Evolutionary conservation across 163 green algal species (phyloP).

Genomic region (Prototheca cutis): DNA sequence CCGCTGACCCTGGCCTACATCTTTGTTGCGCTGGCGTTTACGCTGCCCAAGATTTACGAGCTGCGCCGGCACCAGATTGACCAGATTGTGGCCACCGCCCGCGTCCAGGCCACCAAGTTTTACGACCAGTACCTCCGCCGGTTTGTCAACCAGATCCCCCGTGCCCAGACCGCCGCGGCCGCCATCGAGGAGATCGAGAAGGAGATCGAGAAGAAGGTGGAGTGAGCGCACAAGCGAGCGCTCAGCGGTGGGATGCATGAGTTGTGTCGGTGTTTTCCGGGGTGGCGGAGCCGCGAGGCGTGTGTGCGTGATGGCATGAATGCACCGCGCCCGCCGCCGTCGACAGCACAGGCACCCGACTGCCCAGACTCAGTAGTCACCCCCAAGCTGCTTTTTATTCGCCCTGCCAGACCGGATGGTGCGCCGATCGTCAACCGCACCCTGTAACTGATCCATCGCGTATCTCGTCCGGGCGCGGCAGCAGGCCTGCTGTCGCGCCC

Average conservation of each 20-base stretch:
- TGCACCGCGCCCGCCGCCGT: no score
- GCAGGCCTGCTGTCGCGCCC: no score
- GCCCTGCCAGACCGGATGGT: no score
- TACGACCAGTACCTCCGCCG: slow-evolving; percentile 30
- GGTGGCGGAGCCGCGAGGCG: no score
- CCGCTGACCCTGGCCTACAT: slow-evolving; percentile 45
- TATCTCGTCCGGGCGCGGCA: no score
- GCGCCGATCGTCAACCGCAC: no score
- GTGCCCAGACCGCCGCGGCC: slow-evolving; percentile 20
- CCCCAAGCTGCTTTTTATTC: neutral
- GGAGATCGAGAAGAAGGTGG: slow-evolving; percentile 18
- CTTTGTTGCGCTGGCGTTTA: slow-evolving; percentile 35
- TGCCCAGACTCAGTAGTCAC: neutral
- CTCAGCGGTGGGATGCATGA: neutral
- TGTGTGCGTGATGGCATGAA: no score
- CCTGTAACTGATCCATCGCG: no score
- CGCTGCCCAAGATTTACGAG: slow-evolving; percentile 60
- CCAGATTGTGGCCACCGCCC: slow-evolving; percentile 7
- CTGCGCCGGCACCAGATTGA: slow-evolving; percentile 64
- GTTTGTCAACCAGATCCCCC: slow-evolving; percentile 33
- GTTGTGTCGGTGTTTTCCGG: neutral
- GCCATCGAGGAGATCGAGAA: slow-evolving; percentile 19
- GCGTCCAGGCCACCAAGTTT: slow-evolving; percentile 8
- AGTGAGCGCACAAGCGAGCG: slow-evolving; percentile 4
- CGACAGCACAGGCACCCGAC: neutral